Evolutionary conservation across 768 basidiomycete genomes (phyloP), one percentile per base, ranked within the genome.

Genomic region (Pisolithus orientalis): DNA sequence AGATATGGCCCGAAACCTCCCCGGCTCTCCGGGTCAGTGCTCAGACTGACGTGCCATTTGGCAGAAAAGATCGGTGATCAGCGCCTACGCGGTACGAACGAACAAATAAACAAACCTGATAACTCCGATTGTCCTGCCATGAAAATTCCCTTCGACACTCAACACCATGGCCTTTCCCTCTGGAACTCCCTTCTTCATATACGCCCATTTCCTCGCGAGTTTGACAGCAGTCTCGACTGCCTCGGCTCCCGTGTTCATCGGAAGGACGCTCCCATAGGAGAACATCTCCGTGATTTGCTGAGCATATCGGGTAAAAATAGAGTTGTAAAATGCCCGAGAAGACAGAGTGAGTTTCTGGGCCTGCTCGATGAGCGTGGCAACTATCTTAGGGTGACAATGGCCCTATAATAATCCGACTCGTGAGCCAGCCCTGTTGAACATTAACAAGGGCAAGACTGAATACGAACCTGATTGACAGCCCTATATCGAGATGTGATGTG

Each of bases 211-310:
- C 59, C 96, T 73, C 0, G 96, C 86, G 16, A 98, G 78, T 77
- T 99, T 99, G 66, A 99, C 70, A n/a, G 86, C 83, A 0, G 94
- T 96, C 74, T 99, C 96, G 50, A 98, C 96, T 7, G 96, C 96
- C 65, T 99, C 96, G 1, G 94, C 94, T 44, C 95, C 95, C 1
- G 95, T 98, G 77, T 99, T 99, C 94, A 98, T 96, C 24, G 95
- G 94, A 8, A 98, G 76, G 2, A 96, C 92, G 84, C 93, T 94
- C 56, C 95, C 94, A 68, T 89, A 97, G 11, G 85, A 86, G 63
- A 95, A 93, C 71, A 89, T 80, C 53, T 81, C 72, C 1, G 87
- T 91, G 53, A 97, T 76, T 67, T 83, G 80, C 72, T 89, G 78
- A 1, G 94, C 92, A 67, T 94, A 99, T n/a, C 75, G 77, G 0